Evolutionary conservation across 2,329 filamentous ascomycete species (phyloP).

Genomic region (Fusarium circinatum): DNA sequence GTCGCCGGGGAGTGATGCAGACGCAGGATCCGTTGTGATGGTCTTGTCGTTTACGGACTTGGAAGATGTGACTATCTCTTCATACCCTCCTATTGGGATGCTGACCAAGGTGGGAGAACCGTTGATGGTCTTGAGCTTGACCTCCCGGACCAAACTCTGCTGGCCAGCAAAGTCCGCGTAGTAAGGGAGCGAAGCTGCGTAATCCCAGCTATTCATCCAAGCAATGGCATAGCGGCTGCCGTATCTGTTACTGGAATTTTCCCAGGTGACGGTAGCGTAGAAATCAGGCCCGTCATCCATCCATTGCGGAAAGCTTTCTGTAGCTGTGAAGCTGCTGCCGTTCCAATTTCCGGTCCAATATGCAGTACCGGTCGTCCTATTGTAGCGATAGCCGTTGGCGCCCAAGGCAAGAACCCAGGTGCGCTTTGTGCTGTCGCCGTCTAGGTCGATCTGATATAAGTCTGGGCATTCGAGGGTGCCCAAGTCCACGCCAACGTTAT

Average conservation of each 20-base stretch:
- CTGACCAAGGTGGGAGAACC: not conserved
- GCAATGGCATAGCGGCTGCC: not conserved
- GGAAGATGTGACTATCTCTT: rapidly evolving
- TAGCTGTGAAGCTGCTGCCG: not conserved
- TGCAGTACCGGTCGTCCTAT: not conserved
- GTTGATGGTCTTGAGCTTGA: not conserved
- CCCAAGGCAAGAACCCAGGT: not conserved
- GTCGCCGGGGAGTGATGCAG: not conserved
- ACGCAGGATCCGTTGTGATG: not conserved
- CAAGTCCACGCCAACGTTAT: not conserved
- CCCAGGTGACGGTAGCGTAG: not conserved
- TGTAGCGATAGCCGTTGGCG: not conserved
- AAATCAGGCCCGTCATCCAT: not conserved
- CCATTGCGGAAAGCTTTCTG: not conserved
- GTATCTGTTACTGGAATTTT: not conserved
- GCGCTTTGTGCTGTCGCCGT: not conserved
- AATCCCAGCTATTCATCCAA: not conserved
- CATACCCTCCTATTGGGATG: not conserved
- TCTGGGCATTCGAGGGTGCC: not conserved
- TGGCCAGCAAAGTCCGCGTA: not conserved
- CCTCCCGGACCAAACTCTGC: not conserved
- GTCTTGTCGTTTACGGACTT: not conserved
- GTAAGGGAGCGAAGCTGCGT: not conserved
- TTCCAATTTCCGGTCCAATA: not conserved
- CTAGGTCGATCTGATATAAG: not conserved